Evolutionary conservation across 2,329 filamentous ascomycete genomes (phyloP), one percentile per base, ranked within the genome.

Genomic region (Scorias spongiosa): DNA sequence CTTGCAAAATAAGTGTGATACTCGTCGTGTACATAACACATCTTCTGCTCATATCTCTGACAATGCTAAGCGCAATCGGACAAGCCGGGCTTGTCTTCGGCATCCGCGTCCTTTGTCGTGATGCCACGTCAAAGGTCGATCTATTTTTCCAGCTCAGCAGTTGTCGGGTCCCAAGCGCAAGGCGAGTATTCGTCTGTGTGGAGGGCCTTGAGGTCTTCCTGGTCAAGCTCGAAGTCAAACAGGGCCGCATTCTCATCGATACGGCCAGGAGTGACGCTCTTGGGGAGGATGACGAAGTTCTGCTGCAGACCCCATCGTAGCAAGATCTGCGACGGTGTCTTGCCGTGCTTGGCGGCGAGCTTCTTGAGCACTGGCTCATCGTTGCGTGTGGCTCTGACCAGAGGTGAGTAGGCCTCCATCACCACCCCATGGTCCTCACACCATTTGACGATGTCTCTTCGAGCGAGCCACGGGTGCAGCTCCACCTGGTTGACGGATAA

Each of bases 401-500:
- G 55, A 12, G 67, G 67, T 18, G 57, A 65, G 45, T 70, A 71
- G n/a, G 68, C 68, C 53, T 72, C 64, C 17, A 70, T 51, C 4
- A 72, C 43, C 1, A 71, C 59, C 29, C 58, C 62, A 43, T 67
- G 61, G 60, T 79, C 69, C 49, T 70, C 62, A 53, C 82, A 83
- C 86, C 87, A 95, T 40, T 75, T 67, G 8, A 80, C 78, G 48
- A 95, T 85, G 56, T 94, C 86, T 17, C 71, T 66, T n/a, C 87
- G 72, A 8, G 78, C 71, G 37, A 87, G 76, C 87, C 86, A 95
- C 1, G 88, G 88, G 63, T 95, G 88, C 10, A 95, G 66, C 64
- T 95, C 88, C 63, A 82, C 86, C 64, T 94, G 88, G 36, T 85
- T 87, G 32, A 94, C 82, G 48, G 80, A 82, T 55, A 94, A 73